Conservation (phyloP, 352 stramenopile species). For the Thraustochytrium sp. region DNA sequence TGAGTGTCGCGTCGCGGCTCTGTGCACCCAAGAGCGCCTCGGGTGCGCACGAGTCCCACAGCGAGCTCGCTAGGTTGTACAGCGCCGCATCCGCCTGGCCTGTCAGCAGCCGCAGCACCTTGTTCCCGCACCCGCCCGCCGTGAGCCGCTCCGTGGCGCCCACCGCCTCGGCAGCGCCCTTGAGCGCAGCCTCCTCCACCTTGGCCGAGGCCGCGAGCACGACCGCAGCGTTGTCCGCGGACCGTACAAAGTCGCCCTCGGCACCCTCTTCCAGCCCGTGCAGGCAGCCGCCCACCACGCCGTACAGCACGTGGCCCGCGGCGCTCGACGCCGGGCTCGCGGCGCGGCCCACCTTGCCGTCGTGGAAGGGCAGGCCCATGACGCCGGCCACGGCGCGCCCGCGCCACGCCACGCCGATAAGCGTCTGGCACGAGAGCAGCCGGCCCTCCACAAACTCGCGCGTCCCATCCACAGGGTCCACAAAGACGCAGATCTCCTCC, state of each 20-base stretch:
- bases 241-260: not conserved
- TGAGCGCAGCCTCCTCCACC: slow-evolving; percentile 40
- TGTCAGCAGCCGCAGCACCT: slow-evolving; percentile 55
- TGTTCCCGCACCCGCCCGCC: slow-evolving; percentile 56
- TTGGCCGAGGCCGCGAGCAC: slow-evolving; percentile 12
- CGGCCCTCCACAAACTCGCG: slow-evolving; percentile 61
- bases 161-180: not conserved
- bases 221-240: not conserved
- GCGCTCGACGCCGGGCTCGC: not conserved
- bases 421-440: slow-evolving; percentile 56
- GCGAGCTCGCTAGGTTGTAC: slow-evolving; percentile 4
- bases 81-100: slow-evolving; percentile 19
- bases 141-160: not conserved
- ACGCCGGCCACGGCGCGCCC: slow-evolving; percentile 51
- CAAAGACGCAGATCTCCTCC: slow-evolving; percentile 53
- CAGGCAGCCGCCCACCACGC: slow-evolving; percentile 43
- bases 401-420: slow-evolving; percentile 55
- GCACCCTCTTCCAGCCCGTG: slow-evolving; percentile 27
- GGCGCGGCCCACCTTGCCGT: not conserved
- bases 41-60: slow-evolving; percentile 59
- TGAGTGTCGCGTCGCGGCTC: slow-evolving; percentile 45
- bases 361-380: slow-evolving; percentile 56
- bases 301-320: slow-evolving; percentile 47
- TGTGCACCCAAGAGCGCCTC: slow-evolving; percentile 55
- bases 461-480: slow-evolving; percentile 62